Base-by-base conservation (phyloP, 2,329 filamentous ascomycete species). In the Sporothrix brunneoviolacea region DNA sequence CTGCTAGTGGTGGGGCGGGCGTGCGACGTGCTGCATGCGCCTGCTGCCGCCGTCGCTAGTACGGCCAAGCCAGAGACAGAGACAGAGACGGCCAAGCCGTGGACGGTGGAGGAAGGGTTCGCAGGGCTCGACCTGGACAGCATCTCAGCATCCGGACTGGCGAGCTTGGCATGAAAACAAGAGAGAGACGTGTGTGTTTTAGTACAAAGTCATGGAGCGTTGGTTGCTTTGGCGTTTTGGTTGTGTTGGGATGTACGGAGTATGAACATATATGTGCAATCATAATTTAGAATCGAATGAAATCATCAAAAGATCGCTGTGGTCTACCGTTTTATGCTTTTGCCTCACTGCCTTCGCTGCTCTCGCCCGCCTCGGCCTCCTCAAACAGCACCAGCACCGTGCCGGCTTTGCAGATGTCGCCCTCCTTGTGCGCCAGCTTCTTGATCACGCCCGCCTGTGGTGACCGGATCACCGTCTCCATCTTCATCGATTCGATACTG, bases 401-500 rank as follows among this genome's bases (percentile, higher is more conserved):
- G 7, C 86, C 86, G 5, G 84, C 84, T 64, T 88, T 88, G 67
- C 86, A 89, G 59, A 88, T 86, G 60, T 89, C 86, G 53, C 87
- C 87, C 70, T 84, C 79, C 61, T 83, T 81, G 62, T 90, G 86
- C 35, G 85, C 84, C 51, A 91, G 68, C 63, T 80, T 84, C 64
- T 86, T 83, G 54, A 91, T 77, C 1, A 82, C 71, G 7, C 86
- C 86, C 52, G 80, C 77, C 56, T 88, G 84, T 8, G 86, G 86
- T 47, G 85, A 88, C 54, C 86, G 77, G 59, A 91, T 90, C 1
- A 90, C 83, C 2, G 86, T 91, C 65, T 91, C 86, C 86, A 91
- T 91, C 74, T 91, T 91, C 86, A 91, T 91, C 52, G 86, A 90
- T 68, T 91, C 86, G 61, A 91, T 90, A n/a, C n/a, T n/a, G n/a